These are phyloP conservation scores for Basidioascus undulatus DNA, from an alignment of 768 basidiomycete genomes.

Conservation along the genomic window DNA sequence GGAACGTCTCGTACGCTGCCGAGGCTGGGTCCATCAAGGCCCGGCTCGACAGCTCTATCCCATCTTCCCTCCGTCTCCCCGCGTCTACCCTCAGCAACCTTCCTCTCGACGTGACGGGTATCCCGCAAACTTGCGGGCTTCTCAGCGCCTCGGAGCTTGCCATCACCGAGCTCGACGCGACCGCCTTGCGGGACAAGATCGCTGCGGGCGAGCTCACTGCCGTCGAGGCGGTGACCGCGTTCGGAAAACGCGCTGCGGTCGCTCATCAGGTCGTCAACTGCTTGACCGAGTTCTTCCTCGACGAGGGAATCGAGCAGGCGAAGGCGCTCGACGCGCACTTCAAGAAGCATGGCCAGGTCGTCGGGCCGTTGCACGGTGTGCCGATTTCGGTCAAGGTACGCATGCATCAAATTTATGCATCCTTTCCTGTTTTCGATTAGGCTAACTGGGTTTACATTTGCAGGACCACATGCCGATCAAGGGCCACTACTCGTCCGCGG, in stretches of 20 bases:
- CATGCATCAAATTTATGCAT: neutral
- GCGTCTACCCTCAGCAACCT: no score
- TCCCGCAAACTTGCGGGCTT: constrained; percentile 18
- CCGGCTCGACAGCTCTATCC: no score
- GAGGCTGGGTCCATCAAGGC: no score
- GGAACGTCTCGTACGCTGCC: no score
- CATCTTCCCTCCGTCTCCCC: no score
- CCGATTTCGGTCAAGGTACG: constrained; percentile 1
- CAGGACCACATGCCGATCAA: constrained; percentile 1
- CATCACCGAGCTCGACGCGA: constrained; percentile 14
- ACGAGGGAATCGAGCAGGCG: neutral
- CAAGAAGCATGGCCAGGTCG: neutral
- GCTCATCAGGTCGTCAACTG: constrained; percentile 1
- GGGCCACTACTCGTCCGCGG: neutral
- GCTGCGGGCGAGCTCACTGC: neutral
- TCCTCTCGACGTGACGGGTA: constrained; percentile 18
- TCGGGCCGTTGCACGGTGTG: constrained; percentile 1
- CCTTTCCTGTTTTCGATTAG: neutral
- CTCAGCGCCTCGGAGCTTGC: constrained; percentile 18
- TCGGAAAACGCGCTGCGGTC: neutral
- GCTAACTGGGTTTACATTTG: no score
- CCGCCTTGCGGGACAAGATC: neutral
- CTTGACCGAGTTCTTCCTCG: constrained; percentile 1
- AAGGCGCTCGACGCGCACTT: constrained; percentile 1
- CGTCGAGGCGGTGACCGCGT: constrained; percentile 1